phyloP scores from a whole-genome alignment of 495 filamentous ascomycete species.

The Aspergillus wentii region DNA sequence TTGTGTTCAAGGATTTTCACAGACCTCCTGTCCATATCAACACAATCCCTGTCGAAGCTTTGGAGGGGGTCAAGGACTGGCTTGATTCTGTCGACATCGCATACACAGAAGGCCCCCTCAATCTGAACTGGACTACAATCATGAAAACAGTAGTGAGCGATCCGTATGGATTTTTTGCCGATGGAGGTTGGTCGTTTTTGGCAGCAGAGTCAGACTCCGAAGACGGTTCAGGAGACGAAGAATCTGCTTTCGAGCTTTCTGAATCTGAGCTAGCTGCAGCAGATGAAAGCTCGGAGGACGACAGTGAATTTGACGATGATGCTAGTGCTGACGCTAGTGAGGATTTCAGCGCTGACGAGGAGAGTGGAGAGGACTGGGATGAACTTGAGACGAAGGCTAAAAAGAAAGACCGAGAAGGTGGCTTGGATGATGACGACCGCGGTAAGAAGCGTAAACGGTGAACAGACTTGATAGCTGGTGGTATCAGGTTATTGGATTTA shows the following conservation, averaged over 20 bases:
- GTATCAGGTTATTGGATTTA: too few relatives aligned
- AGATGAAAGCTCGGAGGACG: slow-evolving; percentile 79
- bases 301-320: slow-evolving; percentile 89
- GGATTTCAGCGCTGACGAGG: slow-evolving; percentile 70
- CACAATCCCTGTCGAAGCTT: slow-evolving; percentile 91
- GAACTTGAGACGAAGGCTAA: slow-evolving; percentile 87
- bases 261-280: slow-evolving; percentile 77
- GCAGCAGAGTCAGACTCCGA: slow-evolving; percentile 84
- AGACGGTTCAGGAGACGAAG: slow-evolving; percentile 74
- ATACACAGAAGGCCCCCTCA: slow-evolving; percentile 90
- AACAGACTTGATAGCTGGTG: too few relatives aligned
- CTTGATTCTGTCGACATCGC: slow-evolving; percentile 92
- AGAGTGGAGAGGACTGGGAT: slow-evolving; percentile 89
- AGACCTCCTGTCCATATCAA: slow-evolving; percentile 88
- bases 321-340: slow-evolving; percentile 74
- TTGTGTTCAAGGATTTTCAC: slow-evolving; percentile 95
- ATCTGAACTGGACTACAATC: slow-evolving; percentile 97
- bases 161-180: slow-evolving; percentile 88
- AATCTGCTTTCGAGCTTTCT: slow-evolving; percentile 83
- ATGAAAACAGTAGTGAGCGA: slow-evolving; percentile 98
- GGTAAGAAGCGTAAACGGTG: slow-evolving; percentile 54
- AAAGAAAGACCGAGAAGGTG: slow-evolving; percentile 75
- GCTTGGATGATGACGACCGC: slow-evolving; percentile 65
- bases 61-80: slow-evolving; percentile 98
- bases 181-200: slow-evolving; percentile 95